Percentiles rank a stretch among this genome's conserved stretches.
phyloP scores from a whole-genome alignment of 345 rosid genomes.

The Hypericum androsaemum region DNA sequence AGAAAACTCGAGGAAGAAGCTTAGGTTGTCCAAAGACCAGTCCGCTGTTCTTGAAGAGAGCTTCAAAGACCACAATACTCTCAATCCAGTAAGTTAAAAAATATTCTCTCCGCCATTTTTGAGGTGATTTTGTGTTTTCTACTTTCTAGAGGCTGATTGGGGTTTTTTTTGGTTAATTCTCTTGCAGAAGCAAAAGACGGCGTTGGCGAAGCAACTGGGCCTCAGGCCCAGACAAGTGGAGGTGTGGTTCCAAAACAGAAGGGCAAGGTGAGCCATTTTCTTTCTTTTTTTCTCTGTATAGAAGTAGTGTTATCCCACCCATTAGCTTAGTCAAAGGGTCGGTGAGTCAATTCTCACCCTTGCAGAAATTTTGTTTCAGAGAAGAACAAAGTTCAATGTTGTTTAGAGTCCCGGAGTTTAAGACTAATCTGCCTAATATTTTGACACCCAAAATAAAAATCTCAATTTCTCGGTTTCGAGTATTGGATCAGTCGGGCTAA shows the following conservation, averaged over 20 bases:
- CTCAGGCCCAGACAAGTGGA: constrained; percentile 82
- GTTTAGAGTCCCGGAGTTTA: too few relatives aligned
- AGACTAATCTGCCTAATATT: too few relatives aligned
- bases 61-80: constrained; percentile 76
- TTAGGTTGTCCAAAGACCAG: constrained; percentile 72
- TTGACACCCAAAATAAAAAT: too few relatives aligned
- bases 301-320: too few relatives aligned
- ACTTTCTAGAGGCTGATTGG: background rate
- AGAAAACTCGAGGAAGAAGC: constrained; percentile 68
- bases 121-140: constrained; percentile 13
- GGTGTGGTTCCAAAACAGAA: constrained; percentile 88
- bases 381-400: too few relatives aligned
- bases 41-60: constrained; percentile 73
- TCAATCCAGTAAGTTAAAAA: constrained; percentile 84
- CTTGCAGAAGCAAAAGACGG: constrained; percentile 69
- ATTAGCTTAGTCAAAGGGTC: too few relatives aligned
- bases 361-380: background rate
- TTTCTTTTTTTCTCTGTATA: background rate
- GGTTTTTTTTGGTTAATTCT: background rate
- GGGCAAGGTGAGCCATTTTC: constrained; percentile 60
- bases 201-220: constrained; percentile 62
- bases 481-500: too few relatives aligned
- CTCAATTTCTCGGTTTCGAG: too few relatives aligned
- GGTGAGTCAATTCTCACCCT: constrained; percentile 12
- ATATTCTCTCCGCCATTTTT: too few relatives aligned